Evolutionary conservation across 2,329 filamentous ascomycete genomes (phyloP), one percentile per base, ranked within the genome.

Genomic region (Aspergillus eucalypticola): DNA sequence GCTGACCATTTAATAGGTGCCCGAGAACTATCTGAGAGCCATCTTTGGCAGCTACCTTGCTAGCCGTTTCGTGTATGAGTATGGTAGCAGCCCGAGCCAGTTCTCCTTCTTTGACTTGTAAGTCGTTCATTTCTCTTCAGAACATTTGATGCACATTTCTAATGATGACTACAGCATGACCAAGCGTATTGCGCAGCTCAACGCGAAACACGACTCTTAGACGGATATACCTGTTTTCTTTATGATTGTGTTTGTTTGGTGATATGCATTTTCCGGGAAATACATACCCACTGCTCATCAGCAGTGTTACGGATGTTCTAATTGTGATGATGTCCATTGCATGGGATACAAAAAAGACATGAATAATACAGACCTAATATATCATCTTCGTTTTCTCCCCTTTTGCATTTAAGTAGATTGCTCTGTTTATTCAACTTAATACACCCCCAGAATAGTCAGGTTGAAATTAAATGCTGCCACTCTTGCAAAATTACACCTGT

Each of bases 31-130:
- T 75, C 86, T 99, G 64, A 87, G 92, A 66, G 90, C 93, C 66
- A 98, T 99, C 75, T 99, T 99, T 73, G 95, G 95, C 68, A 96
- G 91, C 75, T 97, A 94, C 79, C 83, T 99, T 67, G 94, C 95
- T 52, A 96, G 90, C 72, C 90, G 95, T 46, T 99, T 99, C 75
- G 92, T 99, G 42, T 99, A 99, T 77, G 88, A 96, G 76, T 95
- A 94, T 75, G 95, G 95, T 71, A 93, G 92, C 75, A 89, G 86
- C 67, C 93, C 95, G 5, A 95, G 90, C 81, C 94, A 97, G 72
- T 98, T 99, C 81, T 92, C 94, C 41, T 99, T 99, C 84, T 99
- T 96, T 79, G 92, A 96, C 75, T 99, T 98, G 90, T 93, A 81
- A 87, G 90, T 89, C 61, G 50, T 25, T 35, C n/a, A 42, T 23